Conservation (phyloP, 768 basidiomycete genomes). For the Favolaschia claudopus region DNA sequence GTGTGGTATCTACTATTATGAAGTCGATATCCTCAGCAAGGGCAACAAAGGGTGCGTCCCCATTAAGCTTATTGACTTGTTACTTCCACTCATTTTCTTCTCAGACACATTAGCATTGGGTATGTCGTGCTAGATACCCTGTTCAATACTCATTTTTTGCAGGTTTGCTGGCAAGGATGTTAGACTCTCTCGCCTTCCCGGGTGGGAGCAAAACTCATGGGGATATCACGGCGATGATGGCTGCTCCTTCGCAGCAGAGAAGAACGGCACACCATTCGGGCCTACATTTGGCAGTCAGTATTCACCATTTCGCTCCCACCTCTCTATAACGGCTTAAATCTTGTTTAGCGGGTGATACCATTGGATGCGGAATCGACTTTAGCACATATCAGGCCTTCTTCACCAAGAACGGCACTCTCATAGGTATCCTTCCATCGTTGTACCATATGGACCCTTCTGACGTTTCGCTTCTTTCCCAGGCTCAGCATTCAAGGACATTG, state of each 20-base stretch:
- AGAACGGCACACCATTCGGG: conserved; percentile 76
- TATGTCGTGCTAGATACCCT: conserved; percentile 40
- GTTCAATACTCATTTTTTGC: conserved; percentile 15
- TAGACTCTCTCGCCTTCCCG: conserved; percentile 78
- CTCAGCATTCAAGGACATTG: conserved; percentile 75
- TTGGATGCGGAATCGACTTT: conserved; percentile 95
- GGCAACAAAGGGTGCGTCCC: conserved; percentile 77
- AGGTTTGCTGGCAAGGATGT: conserved; percentile 76
- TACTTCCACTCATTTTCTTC: conserved; percentile 27
- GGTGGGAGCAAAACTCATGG: conserved; percentile 88
- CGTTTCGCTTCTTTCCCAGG: conserved; percentile 46
- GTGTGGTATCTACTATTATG: conserved; percentile 95
- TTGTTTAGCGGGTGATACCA: conserved; percentile 76
- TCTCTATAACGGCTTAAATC: conserved; percentile 16
- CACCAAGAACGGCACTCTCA: conserved; percentile 83
- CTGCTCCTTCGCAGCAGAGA: conserved; percentile 75
- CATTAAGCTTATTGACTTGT: conserved; percentile 5
- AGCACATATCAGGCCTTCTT: conserved; percentile 82
- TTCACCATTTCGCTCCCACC: neutral
- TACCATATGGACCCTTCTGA: conserved; percentile 2
- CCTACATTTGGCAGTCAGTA: conserved; percentile 83
- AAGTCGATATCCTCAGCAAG: conserved; percentile 84
- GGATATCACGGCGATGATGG: conserved; percentile 95
- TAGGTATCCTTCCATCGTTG: conserved; percentile 53
- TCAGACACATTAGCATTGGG: conserved; percentile 85